A percentile compares a stretch with the other conserved stretches of the same genome.
phyloP scores from a whole-genome alignment of 2,329 filamentous ascomycete species.

The Cytospora piceicola region DNA sequence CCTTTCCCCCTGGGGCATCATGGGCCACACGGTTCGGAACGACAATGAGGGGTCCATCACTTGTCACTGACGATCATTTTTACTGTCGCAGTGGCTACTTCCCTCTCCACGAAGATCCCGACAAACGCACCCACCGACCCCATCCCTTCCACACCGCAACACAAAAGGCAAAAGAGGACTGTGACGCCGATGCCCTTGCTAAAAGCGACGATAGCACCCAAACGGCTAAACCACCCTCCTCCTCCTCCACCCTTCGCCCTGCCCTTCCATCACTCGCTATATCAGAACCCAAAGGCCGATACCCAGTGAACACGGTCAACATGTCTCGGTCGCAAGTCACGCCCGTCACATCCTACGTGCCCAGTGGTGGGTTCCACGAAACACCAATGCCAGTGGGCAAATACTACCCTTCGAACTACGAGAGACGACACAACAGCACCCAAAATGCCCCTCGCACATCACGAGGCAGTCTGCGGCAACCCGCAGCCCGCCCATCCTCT shows the following conservation, averaged over 20 bases:
- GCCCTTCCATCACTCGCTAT: constrained; percentile 32
- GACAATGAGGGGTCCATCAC: constrained; percentile 27
- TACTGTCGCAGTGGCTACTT: constrained; percentile 58
- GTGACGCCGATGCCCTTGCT: constrained; percentile 10
- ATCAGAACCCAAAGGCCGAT: constrained; percentile 26
- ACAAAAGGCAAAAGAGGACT: constrained; percentile 27
- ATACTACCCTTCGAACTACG: constrained; percentile 67
- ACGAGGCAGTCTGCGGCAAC: constrained; percentile 33
- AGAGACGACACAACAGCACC: constrained; percentile 38
- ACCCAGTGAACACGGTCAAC: constrained; percentile 33
- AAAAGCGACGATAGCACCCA: constrained; percentile 5
- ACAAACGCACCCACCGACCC: constrained; percentile 49
- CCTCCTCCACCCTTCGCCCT: constrained; percentile 19
- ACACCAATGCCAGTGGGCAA: constrained; percentile 60
- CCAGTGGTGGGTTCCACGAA: constrained; percentile 50
- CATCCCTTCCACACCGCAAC: constrained; percentile 54
- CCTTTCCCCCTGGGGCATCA: constrained; percentile 14
- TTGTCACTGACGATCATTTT: constrained; percentile 24
- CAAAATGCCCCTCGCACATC: constrained; percentile 31
- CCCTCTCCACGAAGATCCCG: constrained; percentile 61
- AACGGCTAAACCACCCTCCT: not conserved
- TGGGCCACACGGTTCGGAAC: constrained; percentile 17
- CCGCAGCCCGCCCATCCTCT: constrained; percentile 38
- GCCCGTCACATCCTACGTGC: constrained; percentile 56
- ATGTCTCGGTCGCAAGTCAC: constrained; percentile 41